phyloP scores from a whole-genome alignment of 106 monocot genomes.

The Vanilla planifolia region DNA sequence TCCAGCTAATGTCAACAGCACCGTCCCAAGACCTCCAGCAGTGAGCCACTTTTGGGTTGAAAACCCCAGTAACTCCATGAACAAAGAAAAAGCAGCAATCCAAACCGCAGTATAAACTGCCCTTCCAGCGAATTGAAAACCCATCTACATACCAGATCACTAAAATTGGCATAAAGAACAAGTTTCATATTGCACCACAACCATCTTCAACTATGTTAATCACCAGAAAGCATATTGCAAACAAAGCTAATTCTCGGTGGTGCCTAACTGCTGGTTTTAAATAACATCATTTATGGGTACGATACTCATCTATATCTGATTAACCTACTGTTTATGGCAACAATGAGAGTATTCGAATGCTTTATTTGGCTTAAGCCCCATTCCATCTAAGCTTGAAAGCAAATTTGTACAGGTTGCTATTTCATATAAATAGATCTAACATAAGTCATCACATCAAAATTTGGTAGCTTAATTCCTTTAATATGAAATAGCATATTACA shows the following conservation, averaged over 20 bases:
- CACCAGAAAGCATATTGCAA: not conserved
- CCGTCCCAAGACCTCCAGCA: conserved; percentile 98
- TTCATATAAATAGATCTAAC: too few species aligned
- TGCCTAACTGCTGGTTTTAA: too few species aligned
- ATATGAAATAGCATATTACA: too few species aligned
- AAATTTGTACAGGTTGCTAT: not conserved
- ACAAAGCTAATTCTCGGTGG: too few species aligned
- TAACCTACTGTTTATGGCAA: too few species aligned
- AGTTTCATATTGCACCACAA: not conserved
- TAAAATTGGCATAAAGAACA: not conserved
- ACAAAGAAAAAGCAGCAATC: conserved; percentile 88
- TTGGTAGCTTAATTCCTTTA: too few species aligned
- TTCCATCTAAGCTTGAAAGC: not conserved
- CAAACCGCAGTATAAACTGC: conserved; percentile 86
- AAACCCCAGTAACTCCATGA: conserved; percentile 96
- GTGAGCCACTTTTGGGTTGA: conserved; percentile 96
- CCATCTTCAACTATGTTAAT: not conserved
- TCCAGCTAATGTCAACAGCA: conserved; percentile 92
- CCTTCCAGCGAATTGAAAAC: conserved; percentile 81
- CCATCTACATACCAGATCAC: conserved; percentile 53
- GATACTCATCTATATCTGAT: too few species aligned
- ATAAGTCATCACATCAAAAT: too few species aligned
- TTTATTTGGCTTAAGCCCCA: not conserved
- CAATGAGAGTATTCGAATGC: too few species aligned
- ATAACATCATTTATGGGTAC: too few species aligned